Evolutionary conservation across 2,329 filamentous ascomycete species (phyloP).

Genomic region (Clonostachys byssicola): DNA sequence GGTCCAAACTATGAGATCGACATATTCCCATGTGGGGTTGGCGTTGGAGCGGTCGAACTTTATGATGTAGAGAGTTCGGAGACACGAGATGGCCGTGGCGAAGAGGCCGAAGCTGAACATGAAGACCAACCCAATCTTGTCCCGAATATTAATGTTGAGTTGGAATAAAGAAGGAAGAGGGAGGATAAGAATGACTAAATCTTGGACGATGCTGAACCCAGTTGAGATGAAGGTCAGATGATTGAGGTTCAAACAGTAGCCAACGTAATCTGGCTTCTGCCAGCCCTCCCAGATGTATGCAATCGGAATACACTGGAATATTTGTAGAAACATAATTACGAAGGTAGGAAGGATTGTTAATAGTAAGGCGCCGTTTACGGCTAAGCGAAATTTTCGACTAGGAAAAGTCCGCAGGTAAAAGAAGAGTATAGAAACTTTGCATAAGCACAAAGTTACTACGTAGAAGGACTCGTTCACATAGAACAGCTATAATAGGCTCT

Average conservation of each 20-base stretch:
- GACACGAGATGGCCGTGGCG: constrained; percentile 25
- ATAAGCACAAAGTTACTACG: constrained; percentile 28
- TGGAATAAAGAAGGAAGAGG: constrained; percentile 33
- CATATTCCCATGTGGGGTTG: constrained; percentile 36
- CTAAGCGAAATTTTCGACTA: constrained; percentile 17
- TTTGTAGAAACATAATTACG: constrained; percentile 25
- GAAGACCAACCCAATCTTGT: constrained; percentile 34
- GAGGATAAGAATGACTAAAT: constrained; percentile 35
- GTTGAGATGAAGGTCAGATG: constrained; percentile 34
- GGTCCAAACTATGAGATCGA: constrained; percentile 34
- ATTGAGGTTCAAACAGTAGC: constrained; percentile 12
- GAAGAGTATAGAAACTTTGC: constrained; percentile 31
- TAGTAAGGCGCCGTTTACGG: constrained; percentile 22
- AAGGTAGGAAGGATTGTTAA: constrained; percentile 26
- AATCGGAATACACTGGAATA: constrained; percentile 34
- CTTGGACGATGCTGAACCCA: constrained; percentile 38
- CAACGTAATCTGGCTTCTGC: constrained; percentile 3
- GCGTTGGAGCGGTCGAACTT: constrained; percentile 17
- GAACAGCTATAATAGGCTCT: constrained; percentile 11
- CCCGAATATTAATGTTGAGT: constrained; percentile 29
- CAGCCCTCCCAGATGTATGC: constrained; percentile 24
- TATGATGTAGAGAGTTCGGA: constrained; percentile 26
- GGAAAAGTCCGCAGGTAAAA: constrained; percentile 33
- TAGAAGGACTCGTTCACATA: constrained; percentile 24
- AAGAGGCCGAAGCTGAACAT: constrained; percentile 42